Evolutionary conservation across 2,329 filamentous ascomycete genomes (phyloP), one percentile per base, ranked within the genome.

Genomic region (Cryphonectria radicalis): DNA sequence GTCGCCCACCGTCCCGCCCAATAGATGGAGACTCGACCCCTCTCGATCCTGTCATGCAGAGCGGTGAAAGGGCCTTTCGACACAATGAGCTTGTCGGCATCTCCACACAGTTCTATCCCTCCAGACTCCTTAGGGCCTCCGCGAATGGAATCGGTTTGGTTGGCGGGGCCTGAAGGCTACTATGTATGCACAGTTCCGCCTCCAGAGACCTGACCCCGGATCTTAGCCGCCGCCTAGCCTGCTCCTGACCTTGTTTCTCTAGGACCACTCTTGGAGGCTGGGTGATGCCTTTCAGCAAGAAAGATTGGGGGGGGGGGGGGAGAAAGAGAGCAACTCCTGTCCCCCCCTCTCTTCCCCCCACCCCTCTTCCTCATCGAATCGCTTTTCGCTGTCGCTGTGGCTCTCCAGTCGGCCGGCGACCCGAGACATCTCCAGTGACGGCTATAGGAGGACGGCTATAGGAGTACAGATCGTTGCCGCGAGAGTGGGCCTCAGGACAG

Each of bases 321-420:
- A 4, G 55, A 35, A 5, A 35, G 13, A 35, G 25, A 25, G 3
- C 25, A 32, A 28, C 57, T 37, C 14, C 57, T 37, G 28, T 28
- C 28, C 55, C 14, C 25, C 57, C 19, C 55, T 32, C 35, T n/a
- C n/a, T n/a, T n/a, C 28, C 28, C 28, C 28, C 28, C 1, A 1
- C 28, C 28, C 28, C 28, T 28, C 28, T 28, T 2, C 28, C 32
- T 40, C 14, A 5, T 19, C n/a, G 17, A 50, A 50, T 0, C 7
- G 46, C 46, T 19, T 3, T 22, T 11, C 8, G 35, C 25, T 11
- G 17, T 32, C 28, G 28, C 28, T 14, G 43, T 50, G 19, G 25
- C 28, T 50, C 43, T 53, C 63, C 63, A 65, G 63, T 35, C 63
- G 63, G 42, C 37, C 63, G 25, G 43, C 63, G 28, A 50, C 42